phyloP scores from a whole-genome alignment of 352 stramenopile genomes.

The Blastocystis sp. region DNA sequence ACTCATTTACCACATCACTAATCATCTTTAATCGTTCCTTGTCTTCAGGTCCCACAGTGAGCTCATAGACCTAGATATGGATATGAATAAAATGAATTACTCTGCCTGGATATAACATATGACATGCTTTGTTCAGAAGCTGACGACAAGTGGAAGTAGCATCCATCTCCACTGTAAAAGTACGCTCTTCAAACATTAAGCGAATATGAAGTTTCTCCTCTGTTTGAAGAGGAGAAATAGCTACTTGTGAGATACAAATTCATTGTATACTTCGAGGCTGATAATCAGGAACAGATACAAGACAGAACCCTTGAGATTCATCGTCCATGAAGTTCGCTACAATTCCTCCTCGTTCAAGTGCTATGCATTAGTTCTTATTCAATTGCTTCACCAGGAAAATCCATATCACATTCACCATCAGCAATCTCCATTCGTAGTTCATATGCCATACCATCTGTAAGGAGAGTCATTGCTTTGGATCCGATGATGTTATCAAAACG shows the following conservation, averaged over 20 bases:
- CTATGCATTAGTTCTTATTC: not conserved
- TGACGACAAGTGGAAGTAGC: slow-evolving; percentile 21
- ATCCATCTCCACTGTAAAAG: slow-evolving; percentile 17
- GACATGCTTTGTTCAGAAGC: slow-evolving; percentile 8
- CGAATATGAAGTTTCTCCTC: slow-evolving; percentile 12
- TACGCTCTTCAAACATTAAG: slow-evolving; percentile 38
- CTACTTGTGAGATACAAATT: too few relatives aligned
- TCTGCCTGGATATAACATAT: slow-evolving; percentile 18
- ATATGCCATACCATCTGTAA: slow-evolving; percentile 41
- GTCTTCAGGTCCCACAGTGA: slow-evolving; percentile 39
- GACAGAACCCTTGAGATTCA: slow-evolving; percentile 23
- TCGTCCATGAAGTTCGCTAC: slow-evolving; percentile 35
- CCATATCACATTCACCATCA: slow-evolving; percentile 47
- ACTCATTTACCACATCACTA: slow-evolving; percentile 57
- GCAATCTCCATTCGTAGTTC: slow-evolving; percentile 47
- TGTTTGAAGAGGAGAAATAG: not conserved
- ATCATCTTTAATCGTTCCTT: slow-evolving; percentile 60
- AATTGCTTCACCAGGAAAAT: slow-evolving; percentile 17
- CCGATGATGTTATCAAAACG: not conserved
- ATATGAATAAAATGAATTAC: not conserved
- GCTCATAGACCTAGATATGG: slow-evolving; percentile 1
- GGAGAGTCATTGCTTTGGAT: not conserved
- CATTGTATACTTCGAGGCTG: slow-evolving; percentile 49
- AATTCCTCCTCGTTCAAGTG: slow-evolving; percentile 36
- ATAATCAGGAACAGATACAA: slow-evolving; percentile 49